These are phyloP conservation scores for Xylogone sp. DNA, from an alignment of 2,329 filamentous ascomycete species.

Conservation along the genomic window DNA sequence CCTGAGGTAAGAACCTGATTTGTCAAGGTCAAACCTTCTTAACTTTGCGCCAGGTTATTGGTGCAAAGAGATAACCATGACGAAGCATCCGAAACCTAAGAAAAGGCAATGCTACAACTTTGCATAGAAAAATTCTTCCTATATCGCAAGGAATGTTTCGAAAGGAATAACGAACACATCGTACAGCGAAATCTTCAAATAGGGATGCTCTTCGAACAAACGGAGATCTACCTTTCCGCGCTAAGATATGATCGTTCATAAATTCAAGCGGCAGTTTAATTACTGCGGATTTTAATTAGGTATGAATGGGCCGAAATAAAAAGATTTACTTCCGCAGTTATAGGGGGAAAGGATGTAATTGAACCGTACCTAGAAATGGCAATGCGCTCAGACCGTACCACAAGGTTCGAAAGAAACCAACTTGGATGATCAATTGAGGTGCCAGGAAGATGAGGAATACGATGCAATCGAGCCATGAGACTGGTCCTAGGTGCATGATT, in stretches of 20 bases:
- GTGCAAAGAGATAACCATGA: slow-evolving; percentile 61
- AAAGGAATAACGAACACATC: slow-evolving; percentile 76
- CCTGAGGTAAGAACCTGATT: not conserved
- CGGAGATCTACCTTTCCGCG: slow-evolving; percentile 42
- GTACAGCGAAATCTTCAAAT: slow-evolving; percentile 75
- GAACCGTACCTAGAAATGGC: slow-evolving; percentile 62
- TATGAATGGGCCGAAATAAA: slow-evolving; percentile 17
- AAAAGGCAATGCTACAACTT: slow-evolving; percentile 69
- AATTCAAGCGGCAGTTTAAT: slow-evolving; percentile 56
- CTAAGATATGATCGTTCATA: slow-evolving; percentile 50
- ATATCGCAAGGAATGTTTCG: slow-evolving; percentile 64
- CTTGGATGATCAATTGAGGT: slow-evolving; percentile 67
- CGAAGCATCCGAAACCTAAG: slow-evolving; percentile 71
- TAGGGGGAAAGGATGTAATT: too few relatives aligned
- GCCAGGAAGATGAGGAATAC: slow-evolving; percentile 68
- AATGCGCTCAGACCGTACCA: slow-evolving; percentile 57
- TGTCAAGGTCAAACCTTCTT: slow-evolving; percentile 37
- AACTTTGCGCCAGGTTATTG: slow-evolving; percentile 61
- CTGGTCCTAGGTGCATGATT: slow-evolving; percentile 68
- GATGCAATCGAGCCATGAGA: slow-evolving; percentile 73
- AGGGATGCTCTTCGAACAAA: slow-evolving; percentile 67
- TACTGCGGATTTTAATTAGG: slow-evolving; percentile 36
- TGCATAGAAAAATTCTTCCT: slow-evolving; percentile 74
- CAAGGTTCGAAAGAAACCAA: slow-evolving; percentile 57
- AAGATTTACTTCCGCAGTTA: too few relatives aligned